Percentiles rank a stretch among this genome's conserved stretches.
These are phyloP conservation scores for Mortierella antarctica DNA, from an alignment of 192 early-diverging fungal species.

Conservation along the genomic window DNA sequence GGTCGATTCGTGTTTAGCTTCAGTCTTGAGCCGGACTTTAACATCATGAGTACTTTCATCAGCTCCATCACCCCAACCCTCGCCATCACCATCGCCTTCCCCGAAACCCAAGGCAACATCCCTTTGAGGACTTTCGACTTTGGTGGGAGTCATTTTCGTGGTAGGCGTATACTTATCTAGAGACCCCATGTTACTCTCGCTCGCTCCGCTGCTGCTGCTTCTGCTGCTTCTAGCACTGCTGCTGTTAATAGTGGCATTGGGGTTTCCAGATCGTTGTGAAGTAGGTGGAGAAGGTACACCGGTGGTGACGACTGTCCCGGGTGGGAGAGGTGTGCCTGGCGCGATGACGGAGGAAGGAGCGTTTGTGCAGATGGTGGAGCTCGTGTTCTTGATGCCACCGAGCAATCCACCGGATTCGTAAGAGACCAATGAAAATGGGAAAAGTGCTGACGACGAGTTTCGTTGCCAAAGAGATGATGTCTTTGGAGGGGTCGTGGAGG, in stretches of 20 bases:
- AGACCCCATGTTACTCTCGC: neutral
- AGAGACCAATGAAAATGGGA: conserved; percentile 37
- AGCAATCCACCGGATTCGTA: conserved; percentile 40
- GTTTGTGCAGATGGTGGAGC: conserved; percentile 22
- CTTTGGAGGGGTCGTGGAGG: conserved; percentile 6
- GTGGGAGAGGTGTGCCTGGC: conserved; percentile 26
- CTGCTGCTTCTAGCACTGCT: neutral
- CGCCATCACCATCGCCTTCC: neutral
- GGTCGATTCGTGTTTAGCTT: neutral
- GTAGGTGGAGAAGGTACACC: conserved; percentile 9
- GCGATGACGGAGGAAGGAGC: conserved; percentile 17
- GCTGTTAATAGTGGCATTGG: neutral
- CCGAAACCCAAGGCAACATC: no score
- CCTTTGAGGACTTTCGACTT: no score
- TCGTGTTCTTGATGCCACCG: conserved; percentile 28
- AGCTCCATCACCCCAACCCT: neutral
- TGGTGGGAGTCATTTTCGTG: neutral
- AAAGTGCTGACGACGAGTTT: conserved; percentile 21
- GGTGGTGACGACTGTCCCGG: conserved; percentile 26
- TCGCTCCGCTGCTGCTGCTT: neutral
- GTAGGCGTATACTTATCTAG: neutral
- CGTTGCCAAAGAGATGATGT: neutral
- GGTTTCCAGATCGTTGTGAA: neutral
- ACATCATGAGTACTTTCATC: neutral
- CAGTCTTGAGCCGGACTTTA: no score